Conservation (phyloP, 2,329 filamentous ascomycete species). For the Fusarium graminum region DNA sequence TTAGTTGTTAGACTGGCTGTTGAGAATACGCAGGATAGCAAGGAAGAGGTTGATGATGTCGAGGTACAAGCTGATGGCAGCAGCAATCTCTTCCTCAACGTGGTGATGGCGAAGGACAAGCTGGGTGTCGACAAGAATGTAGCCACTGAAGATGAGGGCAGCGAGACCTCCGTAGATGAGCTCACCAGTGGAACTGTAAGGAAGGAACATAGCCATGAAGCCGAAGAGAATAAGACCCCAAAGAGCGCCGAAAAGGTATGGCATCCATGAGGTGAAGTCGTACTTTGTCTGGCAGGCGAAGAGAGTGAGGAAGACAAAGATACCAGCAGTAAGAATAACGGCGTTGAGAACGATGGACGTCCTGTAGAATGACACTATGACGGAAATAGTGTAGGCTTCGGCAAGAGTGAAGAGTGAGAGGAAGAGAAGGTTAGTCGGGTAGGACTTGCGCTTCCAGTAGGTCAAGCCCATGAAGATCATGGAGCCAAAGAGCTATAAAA, state of each 20-base stretch:
- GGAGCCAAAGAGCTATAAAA: slow-evolving; percentile 76
- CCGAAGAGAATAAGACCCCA: slow-evolving; percentile 94
- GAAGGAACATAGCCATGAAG: slow-evolving; percentile 93
- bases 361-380: slow-evolving; percentile 92
- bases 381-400: slow-evolving; percentile 93
- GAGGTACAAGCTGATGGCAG: slow-evolving; percentile 93
- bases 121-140: slow-evolving; percentile 97
- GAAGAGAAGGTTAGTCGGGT: slow-evolving; percentile 95
- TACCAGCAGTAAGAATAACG: slow-evolving; percentile 85
- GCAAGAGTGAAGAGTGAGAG: slow-evolving; percentile 88
- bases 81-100: slow-evolving; percentile 97
- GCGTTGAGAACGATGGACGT: slow-evolving; percentile 88
- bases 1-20: slow-evolving; percentile 94
- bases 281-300: slow-evolving; percentile 99
- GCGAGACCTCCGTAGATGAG: slow-evolving; percentile 85
- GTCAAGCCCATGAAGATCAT: slow-evolving; percentile 88
- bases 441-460: slow-evolving; percentile 95
- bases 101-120: slow-evolving; percentile 95
- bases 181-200: slow-evolving; percentile 83
- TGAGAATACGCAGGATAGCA: slow-evolving; percentile 93
- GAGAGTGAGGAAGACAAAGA: slow-evolving; percentile 82
- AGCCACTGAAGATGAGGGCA: slow-evolving; percentile 91
- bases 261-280: slow-evolving; percentile 97
- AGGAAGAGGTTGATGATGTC: slow-evolving; percentile 98
- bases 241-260: slow-evolving; percentile 89